Percentiles rank a stretch among this genome's conserved stretches.
Conservation (phyloP, 1,139 yeast genomes). For the Wickerhamiella pararugosa region DNA sequence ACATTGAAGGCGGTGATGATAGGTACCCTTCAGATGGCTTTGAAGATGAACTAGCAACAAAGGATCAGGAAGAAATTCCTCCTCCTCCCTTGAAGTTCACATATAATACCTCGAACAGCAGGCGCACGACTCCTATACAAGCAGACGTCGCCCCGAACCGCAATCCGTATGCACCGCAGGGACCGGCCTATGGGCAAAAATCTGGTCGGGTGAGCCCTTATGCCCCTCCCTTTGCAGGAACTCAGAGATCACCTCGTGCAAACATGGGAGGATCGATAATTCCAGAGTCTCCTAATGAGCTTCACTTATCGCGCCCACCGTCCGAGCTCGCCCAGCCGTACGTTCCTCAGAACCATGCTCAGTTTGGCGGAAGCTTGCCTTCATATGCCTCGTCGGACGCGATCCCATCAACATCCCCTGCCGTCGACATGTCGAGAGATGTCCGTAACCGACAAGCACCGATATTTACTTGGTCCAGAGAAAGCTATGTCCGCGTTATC, state of each 20-base stretch:
- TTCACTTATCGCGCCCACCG: slow-evolving; percentile 8
- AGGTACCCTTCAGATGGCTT: neutral
- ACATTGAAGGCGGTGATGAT: neutral
- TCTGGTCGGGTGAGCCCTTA: neutral
- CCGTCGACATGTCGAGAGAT: slow-evolving; percentile 14
- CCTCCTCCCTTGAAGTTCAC: neutral
- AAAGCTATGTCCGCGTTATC: slow-evolving; percentile 31
- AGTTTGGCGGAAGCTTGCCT: neutral
- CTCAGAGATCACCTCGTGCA: neutral
- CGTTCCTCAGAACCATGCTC: slow-evolving; percentile 1
- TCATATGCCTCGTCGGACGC: neutral
- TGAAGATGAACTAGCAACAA: neutral
- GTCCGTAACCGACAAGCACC: slow-evolving; percentile 48
- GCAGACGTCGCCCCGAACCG: neutral
- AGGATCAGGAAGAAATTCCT: neutral
- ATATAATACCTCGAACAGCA: neutral
- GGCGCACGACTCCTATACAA: neutral
- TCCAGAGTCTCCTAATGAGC: slow-evolving; percentile 3
- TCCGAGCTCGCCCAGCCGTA: slow-evolving; percentile 3
- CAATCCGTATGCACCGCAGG: neutral
- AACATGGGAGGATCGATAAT: neutral
- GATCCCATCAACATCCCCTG: slow-evolving; percentile 3
- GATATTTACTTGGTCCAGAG: slow-evolving; percentile 53
- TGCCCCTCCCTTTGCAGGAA: neutral
- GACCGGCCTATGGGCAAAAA: neutral